A percentile compares a stretch with the other conserved stretches of the same genome.
Evolutionary conservation across 2,329 filamentous ascomycete genomes (phyloP).

Genomic region (Xylaria hypoxylon): DNA sequence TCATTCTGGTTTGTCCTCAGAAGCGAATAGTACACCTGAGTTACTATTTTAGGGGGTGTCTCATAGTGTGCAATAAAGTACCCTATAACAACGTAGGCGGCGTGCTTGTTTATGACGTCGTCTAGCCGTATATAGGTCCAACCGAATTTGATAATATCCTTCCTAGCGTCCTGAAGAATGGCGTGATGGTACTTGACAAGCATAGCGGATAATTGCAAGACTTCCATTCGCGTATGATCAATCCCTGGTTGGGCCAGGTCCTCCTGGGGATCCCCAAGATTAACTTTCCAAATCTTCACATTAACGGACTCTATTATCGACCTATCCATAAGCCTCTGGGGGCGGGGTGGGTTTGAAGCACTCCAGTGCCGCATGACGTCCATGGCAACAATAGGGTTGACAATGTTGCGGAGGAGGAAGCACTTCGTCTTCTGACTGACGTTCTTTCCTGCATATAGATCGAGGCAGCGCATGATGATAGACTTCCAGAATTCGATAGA

Average conservation of each 20-base stretch:
- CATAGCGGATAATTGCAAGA: slow-evolving; percentile 93
- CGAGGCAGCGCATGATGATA: slow-evolving; percentile 85
- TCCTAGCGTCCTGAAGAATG: slow-evolving; percentile 89
- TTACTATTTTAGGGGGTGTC: slow-evolving; percentile 94
- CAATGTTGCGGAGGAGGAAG: slow-evolving; percentile 89
- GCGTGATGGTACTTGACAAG: slow-evolving; percentile 94
- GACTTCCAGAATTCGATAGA: slow-evolving; percentile 88
- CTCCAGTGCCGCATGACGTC: slow-evolving; percentile 89
- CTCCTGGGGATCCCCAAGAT: slow-evolving; percentile 82
- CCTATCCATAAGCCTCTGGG: slow-evolving; percentile 83
- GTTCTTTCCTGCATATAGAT: slow-evolving; percentile 82
- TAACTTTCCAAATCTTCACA: slow-evolving; percentile 92
- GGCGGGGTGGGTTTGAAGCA: slow-evolving; percentile 64
- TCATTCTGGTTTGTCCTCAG: slow-evolving; percentile 95
- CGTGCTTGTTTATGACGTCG: slow-evolving; percentile 99
- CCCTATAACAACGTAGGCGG: slow-evolving; percentile 94
- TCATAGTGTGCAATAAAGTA: slow-evolving; percentile 99
- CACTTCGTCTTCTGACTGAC: slow-evolving; percentile 91
- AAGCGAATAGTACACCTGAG: slow-evolving; percentile 92
- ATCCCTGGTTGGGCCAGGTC: slow-evolving; percentile 87
- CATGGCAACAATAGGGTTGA: slow-evolving; percentile 97
- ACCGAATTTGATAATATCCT: slow-evolving; percentile 98
- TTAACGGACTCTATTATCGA: slow-evolving; percentile 90
- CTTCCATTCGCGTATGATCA: slow-evolving; percentile 95
- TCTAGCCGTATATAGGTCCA: slow-evolving; percentile 99